Evolutionary conservation across 345 rosid genomes (phyloP).

Genomic region (Dipteronia dyeriana): DNA sequence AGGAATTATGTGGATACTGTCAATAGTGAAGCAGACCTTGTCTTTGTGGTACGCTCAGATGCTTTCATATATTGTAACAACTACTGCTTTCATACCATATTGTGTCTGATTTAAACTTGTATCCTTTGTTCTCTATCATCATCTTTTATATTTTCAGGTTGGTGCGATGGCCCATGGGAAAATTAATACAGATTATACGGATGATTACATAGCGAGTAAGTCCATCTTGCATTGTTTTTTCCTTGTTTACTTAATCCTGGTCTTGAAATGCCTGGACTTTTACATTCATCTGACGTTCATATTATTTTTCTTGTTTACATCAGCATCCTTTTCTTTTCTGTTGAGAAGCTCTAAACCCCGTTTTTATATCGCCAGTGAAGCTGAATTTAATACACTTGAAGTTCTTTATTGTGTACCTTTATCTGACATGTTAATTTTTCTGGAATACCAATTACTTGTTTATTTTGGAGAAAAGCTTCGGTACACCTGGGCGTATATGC

Average conservation of each 20-base stretch:
- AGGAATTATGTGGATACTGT: constrained; percentile 55
- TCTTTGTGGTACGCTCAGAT: constrained; percentile 76
- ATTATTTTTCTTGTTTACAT: too few species aligned
- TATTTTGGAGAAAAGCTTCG: too few species aligned
- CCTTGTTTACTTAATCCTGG: too few species aligned
- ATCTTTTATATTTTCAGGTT: constrained; percentile 42
- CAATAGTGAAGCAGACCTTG: constrained; percentile 57
- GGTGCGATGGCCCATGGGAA: constrained; percentile 97
- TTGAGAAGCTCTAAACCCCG: neutral
- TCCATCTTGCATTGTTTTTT: neutral
- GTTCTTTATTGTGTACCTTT: neutral
- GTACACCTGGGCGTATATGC: too few species aligned
- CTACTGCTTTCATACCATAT: neutral
- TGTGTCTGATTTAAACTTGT: neutral
- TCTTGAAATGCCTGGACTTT: too few species aligned
- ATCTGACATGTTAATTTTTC: neutral
- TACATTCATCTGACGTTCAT: too few species aligned
- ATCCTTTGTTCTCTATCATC: neutral
- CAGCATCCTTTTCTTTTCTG: neutral
- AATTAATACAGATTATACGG: constrained; percentile 54
- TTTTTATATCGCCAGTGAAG: too few species aligned
- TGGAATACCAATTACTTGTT: too few species aligned
- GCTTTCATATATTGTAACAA: neutral
- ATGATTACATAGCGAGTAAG: constrained; percentile 69
- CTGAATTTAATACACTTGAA: neutral